Percentiles rank a stretch among this genome's conserved stretches.
Conservation (phyloP, 208 protist species). For the Leishmania mexicana region DNA sequence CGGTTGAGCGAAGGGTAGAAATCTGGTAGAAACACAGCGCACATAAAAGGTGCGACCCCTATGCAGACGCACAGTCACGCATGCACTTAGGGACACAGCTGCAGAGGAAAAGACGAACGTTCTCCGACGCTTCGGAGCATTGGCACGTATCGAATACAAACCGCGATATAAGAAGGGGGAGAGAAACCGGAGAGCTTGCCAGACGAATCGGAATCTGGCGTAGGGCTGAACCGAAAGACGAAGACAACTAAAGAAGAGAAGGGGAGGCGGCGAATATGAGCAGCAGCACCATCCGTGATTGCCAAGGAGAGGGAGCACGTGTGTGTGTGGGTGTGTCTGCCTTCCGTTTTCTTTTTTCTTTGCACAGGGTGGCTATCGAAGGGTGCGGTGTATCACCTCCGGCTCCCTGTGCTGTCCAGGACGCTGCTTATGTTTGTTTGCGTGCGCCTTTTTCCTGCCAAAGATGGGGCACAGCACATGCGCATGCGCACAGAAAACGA, state of each 20-base stretch:
- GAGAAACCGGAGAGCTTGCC: neutral
- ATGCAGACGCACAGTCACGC: neutral
- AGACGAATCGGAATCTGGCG: neutral
- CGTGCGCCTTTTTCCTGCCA: no score
- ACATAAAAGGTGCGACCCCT: neutral
- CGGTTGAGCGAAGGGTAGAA: neutral
- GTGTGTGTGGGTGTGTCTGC: no score
- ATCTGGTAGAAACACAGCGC: neutral
- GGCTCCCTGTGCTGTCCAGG: no score
- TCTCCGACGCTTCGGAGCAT: neutral
- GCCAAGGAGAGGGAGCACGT: neutral
- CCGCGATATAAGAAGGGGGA: neutral
- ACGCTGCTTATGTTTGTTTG: no score
- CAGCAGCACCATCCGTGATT: neutral
- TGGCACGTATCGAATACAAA: neutral
- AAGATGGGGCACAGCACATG: no score
- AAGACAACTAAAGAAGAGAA: neutral
- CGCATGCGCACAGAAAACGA: neutral
- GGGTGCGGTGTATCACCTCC: neutral
- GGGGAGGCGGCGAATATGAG: neutral
- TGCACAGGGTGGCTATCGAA: neutral
- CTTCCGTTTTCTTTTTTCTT: neutral
- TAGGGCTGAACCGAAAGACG: neutral
- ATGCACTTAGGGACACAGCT: neutral
- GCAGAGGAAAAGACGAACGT: neutral